phyloP scores from a whole-genome alignment of 2,329 filamentous ascomycete species.

The Microcera coccophila region DNA sequence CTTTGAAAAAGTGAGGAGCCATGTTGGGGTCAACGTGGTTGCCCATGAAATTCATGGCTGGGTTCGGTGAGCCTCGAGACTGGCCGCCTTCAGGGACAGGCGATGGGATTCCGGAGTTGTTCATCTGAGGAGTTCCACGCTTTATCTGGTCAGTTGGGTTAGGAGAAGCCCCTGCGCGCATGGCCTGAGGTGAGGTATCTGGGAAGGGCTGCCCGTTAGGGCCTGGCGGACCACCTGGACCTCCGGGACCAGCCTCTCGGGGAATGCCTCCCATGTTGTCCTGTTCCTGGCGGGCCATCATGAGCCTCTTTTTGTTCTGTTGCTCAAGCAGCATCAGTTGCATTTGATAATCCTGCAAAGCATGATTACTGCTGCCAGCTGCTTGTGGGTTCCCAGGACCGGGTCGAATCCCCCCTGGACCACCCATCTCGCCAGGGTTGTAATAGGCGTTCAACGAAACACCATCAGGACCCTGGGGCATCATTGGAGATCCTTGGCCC shows the following conservation, averaged over 20 bases:
- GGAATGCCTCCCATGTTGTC: constrained; percentile 54
- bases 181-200: constrained; percentile 66
- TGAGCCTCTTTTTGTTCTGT: constrained; percentile 80
- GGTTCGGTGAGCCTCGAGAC: constrained; percentile 63
- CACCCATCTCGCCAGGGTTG: constrained; percentile 58
- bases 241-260: constrained; percentile 42
- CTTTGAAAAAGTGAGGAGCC: constrained; percentile 57
- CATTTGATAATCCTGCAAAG: constrained; percentile 85
- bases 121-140: constrained; percentile 71
- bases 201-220: constrained; percentile 62
- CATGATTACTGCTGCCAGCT: constrained; percentile 64
- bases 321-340: constrained; percentile 83
- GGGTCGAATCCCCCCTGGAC: constrained; percentile 56
- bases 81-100: constrained; percentile 65
- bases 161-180: constrained; percentile 67
- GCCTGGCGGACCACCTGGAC: constrained; percentile 51
- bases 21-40: constrained; percentile 60
- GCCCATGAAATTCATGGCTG: constrained; percentile 59
- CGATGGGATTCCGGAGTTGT: constrained; percentile 64
- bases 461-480: constrained; percentile 66
- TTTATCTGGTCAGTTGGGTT: constrained; percentile 78
- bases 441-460: constrained; percentile 56
- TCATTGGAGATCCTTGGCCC: constrained; percentile 78
- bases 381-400: constrained; percentile 46
- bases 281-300: constrained; percentile 79